Evolutionary conservation across 1,139 yeast species (phyloP).

Genomic region (Yamadazyma aaseri): DNA sequence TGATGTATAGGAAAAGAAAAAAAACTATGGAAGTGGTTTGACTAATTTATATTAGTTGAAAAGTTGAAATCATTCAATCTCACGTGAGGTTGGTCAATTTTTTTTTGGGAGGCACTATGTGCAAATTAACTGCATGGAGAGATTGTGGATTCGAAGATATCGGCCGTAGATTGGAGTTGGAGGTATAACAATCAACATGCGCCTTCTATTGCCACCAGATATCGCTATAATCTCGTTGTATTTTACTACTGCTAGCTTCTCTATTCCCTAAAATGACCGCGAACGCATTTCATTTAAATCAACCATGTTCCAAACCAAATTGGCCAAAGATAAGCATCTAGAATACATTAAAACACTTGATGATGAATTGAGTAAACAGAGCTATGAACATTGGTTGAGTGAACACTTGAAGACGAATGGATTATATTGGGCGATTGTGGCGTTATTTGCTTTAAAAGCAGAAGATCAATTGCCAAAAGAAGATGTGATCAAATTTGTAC

Average conservation of each 20-base stretch:
- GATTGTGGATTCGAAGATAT: too few relatives aligned
- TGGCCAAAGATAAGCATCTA: constrained; percentile 31
- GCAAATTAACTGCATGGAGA: too few relatives aligned
- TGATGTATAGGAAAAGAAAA: too few relatives aligned
- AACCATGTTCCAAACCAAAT: too few relatives aligned
- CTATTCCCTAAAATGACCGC: too few relatives aligned
- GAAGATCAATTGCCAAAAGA: constrained; percentile 51
- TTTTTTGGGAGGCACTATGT: too few relatives aligned
- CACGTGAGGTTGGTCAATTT: constrained; percentile 14
- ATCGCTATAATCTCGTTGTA: too few relatives aligned
- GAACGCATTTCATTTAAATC: neutral
- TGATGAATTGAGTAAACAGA: constrained; percentile 27
- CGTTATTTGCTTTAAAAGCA: constrained; percentile 61
- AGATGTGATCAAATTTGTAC: constrained; percentile 66
- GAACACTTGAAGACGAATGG: constrained; percentile 92
- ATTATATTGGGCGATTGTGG: constrained; percentile 91
- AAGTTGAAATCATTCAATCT: constrained; percentile 14
- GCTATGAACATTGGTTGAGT: constrained; percentile 80
- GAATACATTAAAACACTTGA: constrained; percentile 38
- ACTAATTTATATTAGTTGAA: neutral
- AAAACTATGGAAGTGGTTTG: neutral
- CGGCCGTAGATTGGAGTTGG: too few relatives aligned
- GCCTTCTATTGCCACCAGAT: too few relatives aligned
- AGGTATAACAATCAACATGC: too few relatives aligned
- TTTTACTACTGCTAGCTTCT: too few relatives aligned